Evolutionary conservation across 2,329 filamentous ascomycete genomes (phyloP).

Genomic region (Trichoderma koningiopsis): DNA sequence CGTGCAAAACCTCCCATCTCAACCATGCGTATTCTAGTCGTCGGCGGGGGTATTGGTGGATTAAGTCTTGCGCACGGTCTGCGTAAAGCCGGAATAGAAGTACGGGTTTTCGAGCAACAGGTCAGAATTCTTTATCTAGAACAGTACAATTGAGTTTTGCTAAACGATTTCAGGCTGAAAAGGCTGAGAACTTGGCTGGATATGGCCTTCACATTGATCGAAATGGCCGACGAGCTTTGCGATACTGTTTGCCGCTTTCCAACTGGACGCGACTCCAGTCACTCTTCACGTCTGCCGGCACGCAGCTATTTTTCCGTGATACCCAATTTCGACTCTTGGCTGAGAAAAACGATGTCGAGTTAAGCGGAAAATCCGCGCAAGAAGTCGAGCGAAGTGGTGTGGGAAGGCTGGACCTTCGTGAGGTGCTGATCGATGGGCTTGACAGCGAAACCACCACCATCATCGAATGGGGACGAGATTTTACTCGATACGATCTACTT

Average conservation of each 20-base stretch:
- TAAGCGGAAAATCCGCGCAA: background rate
- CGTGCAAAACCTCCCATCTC: background rate
- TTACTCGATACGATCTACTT: background rate
- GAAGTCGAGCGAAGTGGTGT: background rate
- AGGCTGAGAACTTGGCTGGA: background rate
- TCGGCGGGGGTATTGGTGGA: background rate
- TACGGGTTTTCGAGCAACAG: conserved; percentile 1
- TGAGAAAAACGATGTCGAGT: background rate
- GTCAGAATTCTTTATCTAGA: background rate
- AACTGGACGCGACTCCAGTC: background rate
- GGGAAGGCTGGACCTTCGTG: background rate
- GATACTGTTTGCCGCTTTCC: background rate
- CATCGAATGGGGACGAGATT: background rate
- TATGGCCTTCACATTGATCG: background rate
- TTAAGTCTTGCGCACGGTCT: background rate
- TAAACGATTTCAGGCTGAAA: background rate
- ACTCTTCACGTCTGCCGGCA: background rate
- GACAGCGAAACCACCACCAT: background rate
- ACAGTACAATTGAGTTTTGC: background rate
- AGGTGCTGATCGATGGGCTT: background rate
- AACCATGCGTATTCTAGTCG: background rate
- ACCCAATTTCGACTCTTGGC: background rate
- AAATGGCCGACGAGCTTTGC: background rate
- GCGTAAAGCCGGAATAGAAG: background rate
- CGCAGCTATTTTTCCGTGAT: background rate